phyloP scores from a whole-genome alignment of 768 basidiomycete species.

The Botryobasidium botryosum region DNA sequence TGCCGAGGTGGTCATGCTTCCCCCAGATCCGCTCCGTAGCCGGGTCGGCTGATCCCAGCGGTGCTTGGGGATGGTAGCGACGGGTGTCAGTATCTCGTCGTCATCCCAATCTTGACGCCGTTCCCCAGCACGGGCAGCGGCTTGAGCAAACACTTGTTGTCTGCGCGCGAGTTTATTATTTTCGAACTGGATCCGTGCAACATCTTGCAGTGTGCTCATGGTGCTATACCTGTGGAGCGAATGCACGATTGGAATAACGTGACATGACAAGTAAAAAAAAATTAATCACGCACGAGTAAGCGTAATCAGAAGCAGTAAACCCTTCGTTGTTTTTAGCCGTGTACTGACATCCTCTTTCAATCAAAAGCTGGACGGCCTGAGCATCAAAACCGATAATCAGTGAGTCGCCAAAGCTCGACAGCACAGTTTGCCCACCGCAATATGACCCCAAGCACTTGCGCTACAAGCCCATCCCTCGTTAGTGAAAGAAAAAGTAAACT shows the following conservation, averaged over 20 bases:
- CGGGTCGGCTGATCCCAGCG: constrained; percentile 23
- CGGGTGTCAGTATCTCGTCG: constrained; percentile 17
- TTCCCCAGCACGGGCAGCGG: constrained; percentile 48
- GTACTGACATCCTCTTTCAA: constrained; percentile 78
- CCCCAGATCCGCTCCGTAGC: constrained; percentile 67
- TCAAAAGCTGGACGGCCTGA: constrained; percentile 67
- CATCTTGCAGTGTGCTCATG: constrained; percentile 60
- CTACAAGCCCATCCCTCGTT: constrained; percentile 24
- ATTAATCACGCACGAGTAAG: constrained; percentile 50
- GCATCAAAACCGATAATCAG: constrained; percentile 9
- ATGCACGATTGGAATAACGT: neutral
- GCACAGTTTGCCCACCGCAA: constrained; percentile 36
- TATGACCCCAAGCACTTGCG: constrained; percentile 77
- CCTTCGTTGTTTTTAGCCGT: constrained; percentile 76
- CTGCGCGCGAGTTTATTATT: constrained; percentile 62
- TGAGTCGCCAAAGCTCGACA: constrained; percentile 2
- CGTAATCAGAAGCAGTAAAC: constrained; percentile 84
- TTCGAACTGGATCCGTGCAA: constrained; percentile 63
- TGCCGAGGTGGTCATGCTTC: constrained; percentile 57
- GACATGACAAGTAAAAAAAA: neutral
- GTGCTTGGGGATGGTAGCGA: neutral
- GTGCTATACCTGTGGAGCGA: constrained; percentile 41
- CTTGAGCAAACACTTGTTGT: constrained; percentile 53
- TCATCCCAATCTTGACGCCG: constrained; percentile 23
- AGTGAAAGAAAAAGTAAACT: constrained; percentile 7